These are phyloP conservation scores for Candida anutae DNA, from an alignment of 1,139 yeast species.

Conservation along the genomic window DNA sequence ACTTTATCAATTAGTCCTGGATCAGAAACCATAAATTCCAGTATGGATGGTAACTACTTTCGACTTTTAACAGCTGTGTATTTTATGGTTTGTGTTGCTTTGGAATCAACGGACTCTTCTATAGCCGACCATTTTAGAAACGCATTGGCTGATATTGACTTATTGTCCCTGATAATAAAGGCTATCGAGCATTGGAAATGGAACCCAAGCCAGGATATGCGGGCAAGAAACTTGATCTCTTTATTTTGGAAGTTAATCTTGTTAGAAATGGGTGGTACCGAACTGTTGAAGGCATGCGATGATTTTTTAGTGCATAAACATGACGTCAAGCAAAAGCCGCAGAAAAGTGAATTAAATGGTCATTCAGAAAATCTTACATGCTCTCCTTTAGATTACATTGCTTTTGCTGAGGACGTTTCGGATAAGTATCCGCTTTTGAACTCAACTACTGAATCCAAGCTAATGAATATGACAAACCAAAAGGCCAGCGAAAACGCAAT, in stretches of 20 bases:
- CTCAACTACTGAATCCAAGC: neutral
- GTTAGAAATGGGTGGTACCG: constrained; percentile 57
- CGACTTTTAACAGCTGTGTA: constrained; percentile 47
- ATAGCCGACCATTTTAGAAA: constrained; percentile 13
- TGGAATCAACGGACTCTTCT: neutral
- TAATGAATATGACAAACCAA: neutral
- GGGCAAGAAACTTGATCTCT: constrained; percentile 45
- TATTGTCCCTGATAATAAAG: constrained; percentile 39
- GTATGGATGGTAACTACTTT: constrained; percentile 21
- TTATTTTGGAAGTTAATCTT: constrained; percentile 54
- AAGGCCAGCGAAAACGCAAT: constrained; percentile 1
- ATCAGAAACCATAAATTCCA: too few relatives aligned
- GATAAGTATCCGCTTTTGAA: constrained; percentile 57
- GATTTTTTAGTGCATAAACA: constrained; percentile 38
- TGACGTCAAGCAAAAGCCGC: constrained; percentile 28
- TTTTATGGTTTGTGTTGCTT: constrained; percentile 18
- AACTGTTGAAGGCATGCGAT: constrained; percentile 40
- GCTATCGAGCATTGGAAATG: constrained; percentile 66
- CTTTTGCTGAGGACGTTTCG: constrained; percentile 65
- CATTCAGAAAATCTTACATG: constrained; percentile 33
- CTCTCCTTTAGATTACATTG: constrained; percentile 74
- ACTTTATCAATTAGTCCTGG: too few relatives aligned
- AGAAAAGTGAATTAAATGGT: too few relatives aligned
- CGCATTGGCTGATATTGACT: constrained; percentile 18
- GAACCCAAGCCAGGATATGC: constrained; percentile 24